Percentiles rank a stretch among this genome's conserved stretches.
Conservation (phyloP, 1,284 basidiomycete species). For the Wolfiporia cocos region DNA sequence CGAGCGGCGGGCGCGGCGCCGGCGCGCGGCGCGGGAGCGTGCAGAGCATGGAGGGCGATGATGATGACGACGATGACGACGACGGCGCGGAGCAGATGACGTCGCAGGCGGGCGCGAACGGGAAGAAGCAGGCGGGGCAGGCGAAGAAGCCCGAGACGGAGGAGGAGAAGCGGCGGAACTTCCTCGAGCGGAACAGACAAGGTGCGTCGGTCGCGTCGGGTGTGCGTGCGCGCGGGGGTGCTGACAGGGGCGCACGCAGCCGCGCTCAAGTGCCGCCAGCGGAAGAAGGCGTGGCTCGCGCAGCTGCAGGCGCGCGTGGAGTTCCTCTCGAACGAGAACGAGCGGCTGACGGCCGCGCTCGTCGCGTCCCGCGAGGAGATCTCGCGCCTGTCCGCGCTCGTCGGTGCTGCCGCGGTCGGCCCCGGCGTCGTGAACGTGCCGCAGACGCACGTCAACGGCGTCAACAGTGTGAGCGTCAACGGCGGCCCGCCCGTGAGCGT, state of each 20-base stretch:
- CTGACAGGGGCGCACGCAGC: slow-evolving; percentile 43
- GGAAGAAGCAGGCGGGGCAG: slow-evolving; percentile 22
- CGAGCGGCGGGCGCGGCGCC: slow-evolving; percentile 13
- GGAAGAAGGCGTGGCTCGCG: slow-evolving; percentile 96
- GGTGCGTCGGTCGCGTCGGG: slow-evolving; percentile 39
- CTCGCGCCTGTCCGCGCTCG: slow-evolving; percentile 66
- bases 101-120: slow-evolving; percentile 15
- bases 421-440: slow-evolving; percentile 12
- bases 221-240: not conserved
- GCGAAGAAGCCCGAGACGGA: slow-evolving; percentile 85
- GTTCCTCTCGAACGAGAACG: slow-evolving; percentile 86
- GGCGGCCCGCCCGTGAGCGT: slow-evolving; percentile 35
- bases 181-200: slow-evolving; percentile 91
- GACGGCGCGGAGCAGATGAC: slow-evolving; percentile 30
- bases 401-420: slow-evolving; percentile 54
- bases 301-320: slow-evolving; percentile 94
- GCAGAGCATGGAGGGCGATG: slow-evolving; percentile 32
- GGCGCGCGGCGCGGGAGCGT: slow-evolving; percentile 14
- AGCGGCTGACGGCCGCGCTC: slow-evolving; percentile 78
- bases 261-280: slow-evolving; percentile 96
- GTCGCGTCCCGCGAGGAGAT: slow-evolving; percentile 76
- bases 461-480: slow-evolving; percentile 8
- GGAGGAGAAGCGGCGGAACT: slow-evolving; percentile 93
- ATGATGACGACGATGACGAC: slow-evolving; percentile 45
- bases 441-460: slow-evolving; percentile 15